A percentile compares a stretch with the other conserved stretches of the same genome.
Evolutionary conservation across 257 asterid species (phyloP).

Genomic region (Solanum dulcamara): DNA sequence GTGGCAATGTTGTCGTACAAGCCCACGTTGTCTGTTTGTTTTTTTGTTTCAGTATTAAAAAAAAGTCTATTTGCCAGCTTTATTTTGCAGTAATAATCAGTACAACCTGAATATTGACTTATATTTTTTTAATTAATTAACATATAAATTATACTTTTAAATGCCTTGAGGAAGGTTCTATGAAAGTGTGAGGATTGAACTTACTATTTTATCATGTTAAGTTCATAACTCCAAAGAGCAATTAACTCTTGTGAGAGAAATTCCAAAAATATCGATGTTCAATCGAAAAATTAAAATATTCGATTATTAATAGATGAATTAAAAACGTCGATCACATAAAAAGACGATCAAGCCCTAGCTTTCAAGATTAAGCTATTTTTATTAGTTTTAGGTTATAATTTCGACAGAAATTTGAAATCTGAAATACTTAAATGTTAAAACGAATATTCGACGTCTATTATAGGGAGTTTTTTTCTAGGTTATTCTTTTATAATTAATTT

Average conservation of each 20-base stretch:
- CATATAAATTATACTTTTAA: background rate
- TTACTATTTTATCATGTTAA: background rate
- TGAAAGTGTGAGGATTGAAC: background rate
- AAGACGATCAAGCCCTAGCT: background rate
- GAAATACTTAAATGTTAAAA: background rate
- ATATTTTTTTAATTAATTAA: background rate
- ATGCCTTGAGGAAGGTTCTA: background rate
- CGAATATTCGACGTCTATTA: background rate
- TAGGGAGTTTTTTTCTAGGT: too few species aligned
- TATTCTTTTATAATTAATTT: background rate
- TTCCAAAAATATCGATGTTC: background rate
- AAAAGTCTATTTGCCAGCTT: conserved; percentile 6
- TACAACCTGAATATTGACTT: background rate
- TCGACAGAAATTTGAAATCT: background rate
- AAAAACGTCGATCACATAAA: background rate
- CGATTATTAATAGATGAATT: too few species aligned
- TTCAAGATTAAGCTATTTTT: background rate
- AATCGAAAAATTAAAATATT: background rate
- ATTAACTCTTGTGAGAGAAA: background rate
- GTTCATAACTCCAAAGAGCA: background rate
- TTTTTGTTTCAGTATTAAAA: background rate
- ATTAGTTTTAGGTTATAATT: background rate
- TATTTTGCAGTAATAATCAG: conserved; percentile 4
- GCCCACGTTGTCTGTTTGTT: background rate
- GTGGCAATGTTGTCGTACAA: background rate